phyloP scores from a whole-genome alignment of 164 flowering plant species.

The Cinnamomum chago region DNA sequence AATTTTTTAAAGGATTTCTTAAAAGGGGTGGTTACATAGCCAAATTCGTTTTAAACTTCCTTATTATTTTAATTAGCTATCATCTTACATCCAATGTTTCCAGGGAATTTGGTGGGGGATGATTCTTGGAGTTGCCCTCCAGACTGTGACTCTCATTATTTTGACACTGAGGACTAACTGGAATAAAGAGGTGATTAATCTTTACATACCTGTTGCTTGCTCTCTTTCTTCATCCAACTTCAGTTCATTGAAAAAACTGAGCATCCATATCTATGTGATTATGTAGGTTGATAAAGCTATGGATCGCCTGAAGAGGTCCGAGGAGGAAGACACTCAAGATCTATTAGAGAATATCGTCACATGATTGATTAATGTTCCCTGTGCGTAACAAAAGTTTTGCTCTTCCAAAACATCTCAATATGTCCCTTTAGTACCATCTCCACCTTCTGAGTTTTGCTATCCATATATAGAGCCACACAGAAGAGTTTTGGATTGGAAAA shows the following conservation, averaged over 20 bases:
- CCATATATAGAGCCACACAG: too few species aligned
- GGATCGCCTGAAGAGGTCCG: constrained; percentile 36
- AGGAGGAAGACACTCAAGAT: constrained; percentile 26
- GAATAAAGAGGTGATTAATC: constrained; percentile 44
- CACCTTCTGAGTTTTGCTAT: too few species aligned
- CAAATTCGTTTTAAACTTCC: too few species aligned
- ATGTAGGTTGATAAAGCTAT: constrained; percentile 49
- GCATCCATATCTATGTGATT: not conserved
- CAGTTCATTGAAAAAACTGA: not conserved
- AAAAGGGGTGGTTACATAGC: too few species aligned
- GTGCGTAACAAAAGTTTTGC: not conserved
- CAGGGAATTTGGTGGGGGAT: constrained; percentile 89
- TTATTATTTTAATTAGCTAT: too few species aligned
- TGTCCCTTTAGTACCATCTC: too few species aligned
- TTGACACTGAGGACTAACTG: constrained; percentile 67
- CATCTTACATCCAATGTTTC: not conserved
- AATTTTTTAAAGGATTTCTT: too few species aligned
- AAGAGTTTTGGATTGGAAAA: too few species aligned
- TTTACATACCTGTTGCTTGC: not conserved
- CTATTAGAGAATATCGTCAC: not conserved
- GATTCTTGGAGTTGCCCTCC: constrained; percentile 58
- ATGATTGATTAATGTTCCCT: not conserved
- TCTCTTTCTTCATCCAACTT: not conserved
- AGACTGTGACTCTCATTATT: constrained; percentile 48
- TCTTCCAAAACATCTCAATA: not conserved